Conservation (phyloP, 768 basidiomycete genomes). For the Tricholoma flavovirens region DNA sequence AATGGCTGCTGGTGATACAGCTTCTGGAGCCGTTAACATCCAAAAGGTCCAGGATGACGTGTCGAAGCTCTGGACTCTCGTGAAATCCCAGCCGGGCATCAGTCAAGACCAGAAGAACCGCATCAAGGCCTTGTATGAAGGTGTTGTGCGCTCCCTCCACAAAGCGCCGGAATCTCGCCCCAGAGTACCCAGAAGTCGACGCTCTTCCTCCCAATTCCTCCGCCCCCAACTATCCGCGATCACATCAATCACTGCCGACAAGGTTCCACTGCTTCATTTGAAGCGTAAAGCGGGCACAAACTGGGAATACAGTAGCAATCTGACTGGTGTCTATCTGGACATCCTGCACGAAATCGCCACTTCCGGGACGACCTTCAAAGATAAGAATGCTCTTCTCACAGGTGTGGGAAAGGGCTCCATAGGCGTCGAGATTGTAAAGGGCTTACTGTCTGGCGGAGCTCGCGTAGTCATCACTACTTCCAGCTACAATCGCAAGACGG, state of each 20-base stretch:
- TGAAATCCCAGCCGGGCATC: conserved; percentile 95
- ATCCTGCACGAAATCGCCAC: conserved; percentile 98
- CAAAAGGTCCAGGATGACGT: conserved; percentile 98
- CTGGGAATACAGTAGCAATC: conserved; percentile 97
- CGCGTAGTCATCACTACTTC: conserved; percentile 98
- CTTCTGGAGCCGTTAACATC: conserved; percentile 79
- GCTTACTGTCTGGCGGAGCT: conserved; percentile 92
- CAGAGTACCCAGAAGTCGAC: conserved; percentile 62
- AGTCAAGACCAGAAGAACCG: conserved; percentile 95
- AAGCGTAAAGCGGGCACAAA: conserved; percentile 93
- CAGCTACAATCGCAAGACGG: conserved; percentile 90
- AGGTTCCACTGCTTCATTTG: conserved; percentile 89
- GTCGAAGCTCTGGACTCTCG: conserved; percentile 93
- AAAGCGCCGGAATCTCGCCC: conserved; percentile 63
- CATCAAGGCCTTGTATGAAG: conserved; percentile 92
- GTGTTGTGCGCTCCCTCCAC: conserved; percentile 89
- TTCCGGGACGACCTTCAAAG: conserved; percentile 96
- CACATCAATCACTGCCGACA: conserved; percentile 73
- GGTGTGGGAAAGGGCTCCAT: conserved; percentile 98
- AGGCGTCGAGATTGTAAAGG: conserved; percentile 96
- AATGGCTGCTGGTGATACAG: conserved; percentile 94
- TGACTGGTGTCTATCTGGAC: conserved; percentile 94
- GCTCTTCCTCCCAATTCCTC: conserved; percentile 95
- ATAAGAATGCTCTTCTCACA: conserved; percentile 97
- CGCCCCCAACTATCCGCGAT: conserved; percentile 80